Evolutionary conservation across 2,329 filamentous ascomycete species (phyloP), one percentile per base, ranked within the genome.

Genomic region (Fonsecaea pugnacius): DNA sequence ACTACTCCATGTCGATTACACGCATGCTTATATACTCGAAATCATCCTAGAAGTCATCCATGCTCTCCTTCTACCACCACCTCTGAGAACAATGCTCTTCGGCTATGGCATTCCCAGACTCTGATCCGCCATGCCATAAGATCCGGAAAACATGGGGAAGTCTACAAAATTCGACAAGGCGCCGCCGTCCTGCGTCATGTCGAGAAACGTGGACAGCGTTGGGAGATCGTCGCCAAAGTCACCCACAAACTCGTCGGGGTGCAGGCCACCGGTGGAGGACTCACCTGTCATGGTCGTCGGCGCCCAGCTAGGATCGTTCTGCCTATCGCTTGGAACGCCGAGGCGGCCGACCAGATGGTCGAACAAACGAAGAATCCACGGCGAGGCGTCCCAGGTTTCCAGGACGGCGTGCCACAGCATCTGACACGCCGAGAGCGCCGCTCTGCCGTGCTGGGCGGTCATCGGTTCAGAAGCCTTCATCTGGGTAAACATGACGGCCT

Each of bases 301-400:
- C 16, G 16, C 36, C 36, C 36, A 38, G 36, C 36, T 16, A 38
- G 36, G 12, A 12, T 38, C 36, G 36, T 38, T 38, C 36, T 38
- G 36, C 36, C 36, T 38, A 12, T 38, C 36, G 36, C 36, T 38
- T n/a, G 36, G 36, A n/a, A 38, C 12, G 36, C 36, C 36, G 14
- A 38, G 36, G 16, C 36, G 36, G 12, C 36, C 36, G 36, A 38
- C 36, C 30, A 53, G 51, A 53, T 30, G 30, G 51, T 53, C 51
- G 30, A 53, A 53, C 21, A 53, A 4, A 35, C 51, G 51, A 2
- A 53, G 21, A 2, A 53, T 53, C 51, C 51, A 53, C 10, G 21
- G 51, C n/a, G 51, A 27, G 1, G 51, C 51, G 30, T 53, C 51
- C 21, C 51, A 53, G 27, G 21, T 53, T 33, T 53, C 51, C 9